phyloP scores from a whole-genome alignment of 78 protist species.

The Cavenderia fasciculata region DNA sequence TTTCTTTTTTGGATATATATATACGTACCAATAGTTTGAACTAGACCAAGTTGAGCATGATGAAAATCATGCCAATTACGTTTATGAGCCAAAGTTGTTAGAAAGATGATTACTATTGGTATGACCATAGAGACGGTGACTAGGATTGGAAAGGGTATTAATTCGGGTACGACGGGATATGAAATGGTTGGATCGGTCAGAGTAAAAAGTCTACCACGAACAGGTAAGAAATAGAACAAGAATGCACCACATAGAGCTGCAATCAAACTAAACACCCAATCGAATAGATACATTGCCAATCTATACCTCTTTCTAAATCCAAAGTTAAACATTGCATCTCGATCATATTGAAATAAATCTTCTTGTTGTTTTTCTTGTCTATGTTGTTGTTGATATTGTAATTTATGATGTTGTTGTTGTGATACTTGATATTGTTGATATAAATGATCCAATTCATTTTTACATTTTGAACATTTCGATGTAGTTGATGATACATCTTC shows the following conservation, averaged over 20 bases:
- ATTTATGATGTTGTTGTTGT: too few species aligned
- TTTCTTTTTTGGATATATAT: too few species aligned
- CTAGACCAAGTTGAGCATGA: slow-evolving; percentile 18
- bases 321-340: too few species aligned
- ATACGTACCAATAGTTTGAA: slow-evolving; percentile 17
- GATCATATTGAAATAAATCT: too few species aligned
- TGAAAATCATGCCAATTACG: slow-evolving; percentile 32
- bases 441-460: too few species aligned
- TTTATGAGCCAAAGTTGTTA: background rate
- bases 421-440: too few species aligned
- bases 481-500: too few species aligned
- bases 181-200: slow-evolving; percentile 17
- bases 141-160: slow-evolving; percentile 19
- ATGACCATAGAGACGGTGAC: background rate
- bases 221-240: slow-evolving; percentile 44
- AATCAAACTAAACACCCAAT: slow-evolving; percentile 8
- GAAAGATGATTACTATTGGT: slow-evolving; percentile 15
- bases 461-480: too few species aligned
- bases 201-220: slow-evolving; percentile 51
- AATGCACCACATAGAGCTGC: slow-evolving; percentile 17
- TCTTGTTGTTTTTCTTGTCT: too few species aligned
- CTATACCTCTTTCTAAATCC: slow-evolving; percentile 22
- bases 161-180: slow-evolving; percentile 26
- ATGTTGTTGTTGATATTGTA: too few species aligned
- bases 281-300: slow-evolving; percentile 12